Percentiles rank a stretch among this genome's conserved stretches.
Evolutionary conservation across 345 rosid genomes (phyloP).

Genomic region (Lenwebbia sp.): DNA sequence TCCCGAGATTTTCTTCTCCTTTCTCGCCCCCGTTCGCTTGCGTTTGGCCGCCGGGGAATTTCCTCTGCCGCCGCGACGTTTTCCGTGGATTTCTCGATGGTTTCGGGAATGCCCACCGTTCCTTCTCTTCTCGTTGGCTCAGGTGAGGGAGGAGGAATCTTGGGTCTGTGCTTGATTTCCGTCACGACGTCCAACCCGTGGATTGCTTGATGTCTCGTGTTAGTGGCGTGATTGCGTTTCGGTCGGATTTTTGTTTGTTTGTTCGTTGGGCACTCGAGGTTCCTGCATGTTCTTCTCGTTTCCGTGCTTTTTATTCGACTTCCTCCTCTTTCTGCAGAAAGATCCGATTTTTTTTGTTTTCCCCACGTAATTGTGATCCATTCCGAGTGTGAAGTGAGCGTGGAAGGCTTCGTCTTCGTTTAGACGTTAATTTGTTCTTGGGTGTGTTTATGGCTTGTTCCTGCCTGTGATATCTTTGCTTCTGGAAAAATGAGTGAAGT

Average conservation of each 20-base stretch:
- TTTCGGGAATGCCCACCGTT: background rate
- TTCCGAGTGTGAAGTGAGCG: background rate
- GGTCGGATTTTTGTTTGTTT: background rate
- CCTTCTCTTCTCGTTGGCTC: background rate
- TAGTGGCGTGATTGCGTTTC: background rate
- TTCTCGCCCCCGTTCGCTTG: background rate
- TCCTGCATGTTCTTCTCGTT: background rate
- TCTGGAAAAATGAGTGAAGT: background rate
- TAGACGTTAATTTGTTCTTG: background rate
- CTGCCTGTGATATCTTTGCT: background rate
- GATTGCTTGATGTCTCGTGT: background rate
- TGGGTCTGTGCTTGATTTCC: background rate
- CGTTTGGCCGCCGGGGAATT: background rate
- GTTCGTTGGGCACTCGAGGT: background rate
- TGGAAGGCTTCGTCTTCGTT: background rate
- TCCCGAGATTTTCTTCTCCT: background rate
- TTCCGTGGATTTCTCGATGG: background rate
- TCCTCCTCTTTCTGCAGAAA: background rate
- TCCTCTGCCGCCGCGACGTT: background rate
- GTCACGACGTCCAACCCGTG: background rate
- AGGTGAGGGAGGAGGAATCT: background rate
- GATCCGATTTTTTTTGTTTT: background rate
- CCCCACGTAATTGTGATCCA: background rate
- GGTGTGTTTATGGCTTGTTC: background rate
- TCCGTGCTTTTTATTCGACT: background rate